These are phyloP conservation scores for Colletotrichum spinosum DNA, from an alignment of 2,329 filamentous ascomycete species.

Conservation along the genomic window DNA sequence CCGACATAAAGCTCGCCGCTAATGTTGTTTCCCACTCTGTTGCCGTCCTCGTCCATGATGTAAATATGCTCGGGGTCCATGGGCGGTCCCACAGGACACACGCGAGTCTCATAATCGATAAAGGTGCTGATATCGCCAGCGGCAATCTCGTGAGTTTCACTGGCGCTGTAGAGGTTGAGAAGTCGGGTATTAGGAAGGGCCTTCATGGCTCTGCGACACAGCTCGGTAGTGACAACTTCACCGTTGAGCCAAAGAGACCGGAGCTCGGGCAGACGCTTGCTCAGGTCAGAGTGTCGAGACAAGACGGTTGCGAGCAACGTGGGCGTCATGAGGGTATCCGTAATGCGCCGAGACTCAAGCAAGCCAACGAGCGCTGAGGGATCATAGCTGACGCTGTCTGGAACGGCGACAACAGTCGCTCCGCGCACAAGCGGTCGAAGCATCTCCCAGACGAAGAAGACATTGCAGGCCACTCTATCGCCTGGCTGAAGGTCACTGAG, in stretches of 20 bases:
- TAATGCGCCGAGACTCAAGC: slow-evolving; percentile 73
- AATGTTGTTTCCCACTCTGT: slow-evolving; percentile 70
- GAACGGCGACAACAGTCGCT: slow-evolving; percentile 80
- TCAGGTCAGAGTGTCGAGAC: slow-evolving; percentile 75
- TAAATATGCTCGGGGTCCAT: slow-evolving; percentile 77
- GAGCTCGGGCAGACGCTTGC: slow-evolving; percentile 71
- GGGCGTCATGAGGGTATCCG: slow-evolving; percentile 86
- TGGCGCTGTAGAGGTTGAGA: slow-evolving; percentile 85
- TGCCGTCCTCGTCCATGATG: slow-evolving; percentile 76
- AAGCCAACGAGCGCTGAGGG: slow-evolving; percentile 79
- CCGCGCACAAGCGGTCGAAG: slow-evolving; percentile 80
- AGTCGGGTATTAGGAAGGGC: slow-evolving; percentile 76
- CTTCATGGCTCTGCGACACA: slow-evolving; percentile 75
- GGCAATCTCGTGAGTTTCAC: slow-evolving; percentile 84
- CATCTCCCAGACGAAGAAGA: slow-evolving; percentile 90
- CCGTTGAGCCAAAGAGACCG: slow-evolving; percentile 84
- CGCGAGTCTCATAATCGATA: slow-evolving; percentile 69
- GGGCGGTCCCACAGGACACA: slow-evolving; percentile 80
- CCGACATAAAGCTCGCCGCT: slow-evolving; percentile 82
- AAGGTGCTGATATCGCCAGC: slow-evolving; percentile 80
- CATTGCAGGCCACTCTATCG: slow-evolving; percentile 87
- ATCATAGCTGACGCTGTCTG: slow-evolving; percentile 83
- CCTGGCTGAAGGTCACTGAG: slow-evolving; percentile 77
- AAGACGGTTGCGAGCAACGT: slow-evolving; percentile 82
- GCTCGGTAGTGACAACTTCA: slow-evolving; percentile 83